Conservation (phyloP, 1,284 basidiomycete species). For the Ceraceosorus guamensis region DNA sequence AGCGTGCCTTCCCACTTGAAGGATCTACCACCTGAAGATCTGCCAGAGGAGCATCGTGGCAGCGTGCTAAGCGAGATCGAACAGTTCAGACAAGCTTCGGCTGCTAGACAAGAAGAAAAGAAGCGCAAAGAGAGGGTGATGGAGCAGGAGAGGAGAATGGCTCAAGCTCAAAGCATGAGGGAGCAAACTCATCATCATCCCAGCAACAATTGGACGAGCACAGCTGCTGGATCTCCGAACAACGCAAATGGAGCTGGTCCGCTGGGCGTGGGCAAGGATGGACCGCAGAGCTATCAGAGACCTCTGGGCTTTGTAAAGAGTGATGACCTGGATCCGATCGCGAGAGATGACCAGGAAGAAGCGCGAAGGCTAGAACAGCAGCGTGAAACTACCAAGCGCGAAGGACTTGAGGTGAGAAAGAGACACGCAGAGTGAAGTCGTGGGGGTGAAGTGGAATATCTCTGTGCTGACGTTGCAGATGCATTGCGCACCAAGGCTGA, state of each 20-base stretch:
- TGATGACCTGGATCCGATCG: conserved; percentile 20
- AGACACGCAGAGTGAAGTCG: no score
- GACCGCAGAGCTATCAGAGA: conserved; percentile 25
- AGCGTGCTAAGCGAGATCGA: conserved; percentile 91
- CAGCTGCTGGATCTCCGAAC: background rate
- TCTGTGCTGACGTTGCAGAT: no score
- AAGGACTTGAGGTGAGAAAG: conserved; percentile 6
- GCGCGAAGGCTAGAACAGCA: conserved; percentile 8
- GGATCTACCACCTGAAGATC: conserved; percentile 85
- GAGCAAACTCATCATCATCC: no score
- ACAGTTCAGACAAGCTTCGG: conserved; percentile 54
- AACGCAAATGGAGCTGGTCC: background rate
- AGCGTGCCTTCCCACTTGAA: conserved; percentile 88
- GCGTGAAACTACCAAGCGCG: conserved; percentile 3
- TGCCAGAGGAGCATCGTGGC: conserved; percentile 88
- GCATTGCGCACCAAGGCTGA: background rate
- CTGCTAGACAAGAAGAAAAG: conserved; percentile 40
- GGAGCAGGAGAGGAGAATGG: conserved; percentile 33
- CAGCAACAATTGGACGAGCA: conserved; percentile 10
- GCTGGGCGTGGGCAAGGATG: conserved; percentile 4
- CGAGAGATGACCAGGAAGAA: conserved; percentile 16
- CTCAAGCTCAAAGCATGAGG: no score
- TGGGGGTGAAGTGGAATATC: no score
- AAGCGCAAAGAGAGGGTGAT: conserved; percentile 22
- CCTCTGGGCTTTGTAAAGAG: conserved; percentile 24